Conservation (phyloP, 768 basidiomycete genomes). For the Suillus luteus region DNA sequence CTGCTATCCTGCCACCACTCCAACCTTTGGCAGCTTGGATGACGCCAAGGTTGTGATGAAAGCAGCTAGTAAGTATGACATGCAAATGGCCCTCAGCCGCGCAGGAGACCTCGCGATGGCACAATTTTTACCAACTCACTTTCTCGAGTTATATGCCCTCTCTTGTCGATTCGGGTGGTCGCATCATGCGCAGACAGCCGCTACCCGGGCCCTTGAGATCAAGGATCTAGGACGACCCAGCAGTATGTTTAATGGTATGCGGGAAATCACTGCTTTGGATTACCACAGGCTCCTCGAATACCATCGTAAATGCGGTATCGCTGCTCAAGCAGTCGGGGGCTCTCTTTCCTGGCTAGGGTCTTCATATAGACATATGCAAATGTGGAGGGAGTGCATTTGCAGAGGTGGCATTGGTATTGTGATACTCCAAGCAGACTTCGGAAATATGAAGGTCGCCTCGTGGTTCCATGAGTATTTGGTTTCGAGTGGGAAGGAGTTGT, state of each 20-base stretch:
- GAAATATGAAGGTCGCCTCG: background rate
- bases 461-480: conserved; percentile 12
- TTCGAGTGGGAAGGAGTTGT: conserved; percentile 10
- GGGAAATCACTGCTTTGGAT: background rate
- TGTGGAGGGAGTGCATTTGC: background rate
- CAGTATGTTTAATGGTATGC: background rate
- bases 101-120: background rate
- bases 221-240: background rate
- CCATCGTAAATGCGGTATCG: background rate
- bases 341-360: background rate
- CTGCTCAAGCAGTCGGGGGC: background rate
- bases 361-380: background rate
- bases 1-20: conserved; percentile 36
- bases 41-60: background rate
- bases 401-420: background rate
- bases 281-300: background rate
- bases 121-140: background rate
- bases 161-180: background rate
- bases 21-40: background rate
- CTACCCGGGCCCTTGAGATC: background rate
- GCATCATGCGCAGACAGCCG: background rate
- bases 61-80: background rate
- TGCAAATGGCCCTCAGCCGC: background rate
- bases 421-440: background rate
- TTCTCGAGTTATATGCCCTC: background rate